These are phyloP conservation scores for Cladophialophora immunda DNA, from an alignment of 2,329 filamentous ascomycete species.

Conservation along the genomic window DNA sequence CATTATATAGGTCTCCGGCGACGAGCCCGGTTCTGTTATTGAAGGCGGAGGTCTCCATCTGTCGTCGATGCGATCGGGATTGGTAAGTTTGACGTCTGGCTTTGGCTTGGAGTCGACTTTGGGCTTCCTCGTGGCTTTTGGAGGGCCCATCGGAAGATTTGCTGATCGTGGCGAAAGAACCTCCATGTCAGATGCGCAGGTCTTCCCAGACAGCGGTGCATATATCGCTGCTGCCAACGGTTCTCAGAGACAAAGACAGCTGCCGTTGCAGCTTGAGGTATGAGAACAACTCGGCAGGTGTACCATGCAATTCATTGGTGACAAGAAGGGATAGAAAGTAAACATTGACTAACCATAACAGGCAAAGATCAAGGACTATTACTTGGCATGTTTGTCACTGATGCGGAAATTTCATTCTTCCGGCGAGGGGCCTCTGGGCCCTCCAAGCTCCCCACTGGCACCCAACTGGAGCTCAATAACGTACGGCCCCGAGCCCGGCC, in stretches of 20 bases:
- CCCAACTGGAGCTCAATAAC: background rate
- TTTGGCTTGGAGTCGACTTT: slow-evolving; percentile 45
- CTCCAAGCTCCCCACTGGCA: background rate
- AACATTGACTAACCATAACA: slow-evolving; percentile 15
- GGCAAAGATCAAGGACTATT: background rate
- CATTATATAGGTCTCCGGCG: slow-evolving; percentile 56
- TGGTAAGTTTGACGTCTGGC: slow-evolving; percentile 48
- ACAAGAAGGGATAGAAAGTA: slow-evolving; percentile 17
- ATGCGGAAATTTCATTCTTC: slow-evolving; percentile 1
- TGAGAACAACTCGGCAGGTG: background rate
- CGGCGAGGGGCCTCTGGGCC: background rate
- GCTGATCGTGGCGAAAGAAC: slow-evolving; percentile 58
- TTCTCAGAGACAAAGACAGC: background rate
- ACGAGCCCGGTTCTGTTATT: slow-evolving; percentile 55
- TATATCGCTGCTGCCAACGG: background rate
- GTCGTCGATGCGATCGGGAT: slow-evolving; percentile 46
- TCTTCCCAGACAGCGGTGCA: background rate
- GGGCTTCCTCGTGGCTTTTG: slow-evolving; percentile 46
- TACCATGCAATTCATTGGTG: slow-evolving; percentile 2
- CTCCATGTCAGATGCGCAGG: slow-evolving; percentile 49
- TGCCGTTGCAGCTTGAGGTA: slow-evolving; percentile 5
- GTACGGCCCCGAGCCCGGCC: background rate
- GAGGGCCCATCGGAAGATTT: slow-evolving; percentile 52
- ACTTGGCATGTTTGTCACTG: background rate
- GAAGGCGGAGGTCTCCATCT: slow-evolving; percentile 56